Evolutionary conservation across 2,329 filamentous ascomycete genomes (phyloP).

Genomic region (Trichoderma aggressivum): DNA sequence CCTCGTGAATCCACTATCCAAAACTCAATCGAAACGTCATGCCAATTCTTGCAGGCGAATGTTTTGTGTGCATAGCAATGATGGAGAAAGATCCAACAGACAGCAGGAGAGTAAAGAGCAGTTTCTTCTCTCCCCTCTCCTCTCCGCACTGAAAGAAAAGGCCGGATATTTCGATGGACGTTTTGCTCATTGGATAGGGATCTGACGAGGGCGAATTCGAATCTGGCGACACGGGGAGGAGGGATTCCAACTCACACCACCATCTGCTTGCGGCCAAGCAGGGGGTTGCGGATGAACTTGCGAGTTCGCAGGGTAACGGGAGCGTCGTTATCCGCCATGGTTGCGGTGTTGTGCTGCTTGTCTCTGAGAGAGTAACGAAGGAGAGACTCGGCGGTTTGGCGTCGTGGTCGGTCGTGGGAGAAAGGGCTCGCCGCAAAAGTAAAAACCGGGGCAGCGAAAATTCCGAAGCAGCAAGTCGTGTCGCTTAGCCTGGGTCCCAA

Average conservation of each 20-base stretch:
- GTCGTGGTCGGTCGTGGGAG: constrained; percentile 30
- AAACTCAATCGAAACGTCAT: not conserved
- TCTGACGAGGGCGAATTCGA: not conserved
- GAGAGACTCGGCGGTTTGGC: constrained; percentile 30
- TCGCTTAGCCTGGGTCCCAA: constrained; percentile 44
- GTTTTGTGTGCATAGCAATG: not conserved
- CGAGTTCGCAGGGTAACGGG: constrained; percentile 89
- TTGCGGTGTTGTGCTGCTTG: constrained; percentile 50
- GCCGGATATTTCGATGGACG: not conserved
- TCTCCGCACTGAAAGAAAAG: not conserved
- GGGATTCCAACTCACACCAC: constrained; percentile 77
- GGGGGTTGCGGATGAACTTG: constrained; percentile 99
- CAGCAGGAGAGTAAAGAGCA: not conserved
- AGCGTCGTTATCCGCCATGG: constrained; percentile 81
- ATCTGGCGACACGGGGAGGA: constrained; percentile 13
- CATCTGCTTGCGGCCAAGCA: constrained; percentile 99
- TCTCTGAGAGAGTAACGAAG: constrained; percentile 34
- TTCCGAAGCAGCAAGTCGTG: constrained; percentile 32
- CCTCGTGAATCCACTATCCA: not conserved
- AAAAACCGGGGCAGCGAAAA: constrained; percentile 32
- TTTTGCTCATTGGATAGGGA: constrained; percentile 4
- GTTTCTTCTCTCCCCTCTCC: not conserved
- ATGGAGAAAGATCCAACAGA: not conserved
- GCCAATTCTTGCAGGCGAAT: not conserved
- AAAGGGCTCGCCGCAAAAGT: constrained; percentile 31